These are phyloP conservation scores for Cornus controversa DNA, from an alignment of 148 eudicot genomes.

Conservation along the genomic window DNA sequence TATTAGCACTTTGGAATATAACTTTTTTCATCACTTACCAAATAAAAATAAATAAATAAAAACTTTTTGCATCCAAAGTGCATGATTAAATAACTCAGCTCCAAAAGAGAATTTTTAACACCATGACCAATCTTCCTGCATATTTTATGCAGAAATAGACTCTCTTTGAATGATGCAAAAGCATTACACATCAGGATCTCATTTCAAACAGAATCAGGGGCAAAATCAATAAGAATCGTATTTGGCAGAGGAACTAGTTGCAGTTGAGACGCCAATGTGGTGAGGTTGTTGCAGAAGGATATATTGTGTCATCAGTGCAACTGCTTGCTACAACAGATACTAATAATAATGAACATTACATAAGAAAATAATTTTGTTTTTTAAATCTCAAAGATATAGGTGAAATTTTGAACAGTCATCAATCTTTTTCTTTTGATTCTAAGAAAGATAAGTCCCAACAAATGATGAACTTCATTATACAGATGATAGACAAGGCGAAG, in stretches of 20 bases:
- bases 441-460: too few species aligned
- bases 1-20: not conserved
- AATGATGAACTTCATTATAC: too few species aligned
- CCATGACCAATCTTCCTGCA: not conserved
- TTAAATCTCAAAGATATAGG: too few species aligned
- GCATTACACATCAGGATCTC: not conserved
- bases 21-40: not conserved
- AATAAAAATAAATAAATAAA: too few species aligned
- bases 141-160: not conserved
- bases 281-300: too few species aligned
- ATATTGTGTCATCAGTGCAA: too few species aligned
- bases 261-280: not conserved
- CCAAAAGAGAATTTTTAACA: not conserved
- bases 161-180: not conserved
- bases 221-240: not conserved
- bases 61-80: not conserved
- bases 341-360: too few species aligned
- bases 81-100: not conserved
- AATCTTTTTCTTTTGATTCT: too few species aligned
- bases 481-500: too few species aligned
- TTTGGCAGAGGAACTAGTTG: not conserved
- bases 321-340: too few species aligned
- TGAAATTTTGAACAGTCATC: too few species aligned
- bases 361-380: too few species aligned
- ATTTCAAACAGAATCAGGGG: not conserved